A percentile compares a stretch with the other conserved stretches of the same genome.
Evolutionary conservation across 306 rosid genomes (phyloP).

Genomic region (Alnus glutinosa): DNA sequence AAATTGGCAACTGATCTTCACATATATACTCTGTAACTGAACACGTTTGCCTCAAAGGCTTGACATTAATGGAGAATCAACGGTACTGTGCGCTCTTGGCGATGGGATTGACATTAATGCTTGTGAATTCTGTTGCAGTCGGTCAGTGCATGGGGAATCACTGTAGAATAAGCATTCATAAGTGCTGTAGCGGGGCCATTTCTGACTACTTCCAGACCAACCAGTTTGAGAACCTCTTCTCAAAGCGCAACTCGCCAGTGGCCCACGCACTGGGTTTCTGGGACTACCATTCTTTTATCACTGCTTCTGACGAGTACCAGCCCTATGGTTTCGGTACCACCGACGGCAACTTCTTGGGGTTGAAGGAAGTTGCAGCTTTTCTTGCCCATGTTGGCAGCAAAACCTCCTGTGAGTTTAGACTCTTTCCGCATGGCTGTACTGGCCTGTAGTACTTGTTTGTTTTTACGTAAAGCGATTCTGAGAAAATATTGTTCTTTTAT

Average conservation of each 20-base stretch:
- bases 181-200: constrained; percentile 84
- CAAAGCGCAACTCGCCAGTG: constrained; percentile 67
- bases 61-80: too few relatives aligned
- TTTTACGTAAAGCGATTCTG: too few relatives aligned
- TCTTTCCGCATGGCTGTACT: too few relatives aligned
- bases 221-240: constrained; percentile 86
- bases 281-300: constrained; percentile 78
- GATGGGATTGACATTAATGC: too few relatives aligned
- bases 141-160: too few relatives aligned
- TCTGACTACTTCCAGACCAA: constrained; percentile 64
- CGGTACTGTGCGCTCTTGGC: too few relatives aligned
- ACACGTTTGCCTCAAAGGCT: too few relatives aligned
- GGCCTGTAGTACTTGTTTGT: too few relatives aligned
- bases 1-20: too few relatives aligned
- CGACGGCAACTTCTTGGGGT: constrained; percentile 63
- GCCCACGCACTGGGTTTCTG: constrained; percentile 88
- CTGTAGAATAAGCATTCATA: too few relatives aligned
- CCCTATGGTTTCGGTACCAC: constrained; percentile 87
- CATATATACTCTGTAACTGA: too few relatives aligned
- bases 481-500: neutral
- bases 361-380: constrained; percentile 91
- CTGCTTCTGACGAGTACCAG: constrained; percentile 61
- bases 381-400: constrained; percentile 86
- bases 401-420: constrained; percentile 72
- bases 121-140: too few relatives aligned